Conservation (phyloP, 2,329 filamentous ascomycete species). For the Claviceps quebecensis region DNA sequence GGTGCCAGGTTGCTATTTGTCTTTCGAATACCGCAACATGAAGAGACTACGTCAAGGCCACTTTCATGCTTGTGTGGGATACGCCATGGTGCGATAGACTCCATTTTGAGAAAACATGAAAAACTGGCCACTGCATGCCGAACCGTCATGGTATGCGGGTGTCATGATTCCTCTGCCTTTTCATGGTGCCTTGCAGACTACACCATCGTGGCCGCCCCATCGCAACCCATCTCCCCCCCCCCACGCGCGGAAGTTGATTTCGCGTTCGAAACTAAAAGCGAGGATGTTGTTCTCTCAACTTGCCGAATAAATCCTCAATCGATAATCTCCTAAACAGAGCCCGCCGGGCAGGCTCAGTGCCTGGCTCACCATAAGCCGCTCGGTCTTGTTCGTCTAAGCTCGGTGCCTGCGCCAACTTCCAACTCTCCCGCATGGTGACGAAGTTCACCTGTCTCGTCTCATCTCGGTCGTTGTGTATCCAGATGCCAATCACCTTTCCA, state of each 20-base stretch:
- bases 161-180: too few relatives aligned
- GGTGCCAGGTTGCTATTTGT: too few relatives aligned
- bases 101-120: background rate
- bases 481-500: conserved; percentile 36
- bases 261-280: background rate
- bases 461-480: conserved; percentile 37
- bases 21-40: too few relatives aligned
- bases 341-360: conserved; percentile 28
- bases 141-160: too few relatives aligned
- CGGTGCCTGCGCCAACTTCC: conserved; percentile 23
- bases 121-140: background rate
- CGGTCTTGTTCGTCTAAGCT: conserved; percentile 14
- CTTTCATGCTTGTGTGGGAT: background rate
- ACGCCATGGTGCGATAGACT: background rate
- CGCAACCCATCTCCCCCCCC: background rate
- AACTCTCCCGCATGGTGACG: conserved; percentile 28
- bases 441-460: conserved; percentile 34
- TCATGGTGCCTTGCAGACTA: too few relatives aligned
- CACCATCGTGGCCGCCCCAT: too few relatives aligned
- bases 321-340: conserved; percentile 30
- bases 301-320: conserved; percentile 30
- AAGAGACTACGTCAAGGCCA: too few relatives aligned
- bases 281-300: conserved; percentile 13
- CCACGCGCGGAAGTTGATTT: background rate
- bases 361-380: conserved; percentile 16